These are phyloP conservation scores for Tilletia caries DNA, from an alignment of 1,284 basidiomycete species.

Conservation along the genomic window DNA sequence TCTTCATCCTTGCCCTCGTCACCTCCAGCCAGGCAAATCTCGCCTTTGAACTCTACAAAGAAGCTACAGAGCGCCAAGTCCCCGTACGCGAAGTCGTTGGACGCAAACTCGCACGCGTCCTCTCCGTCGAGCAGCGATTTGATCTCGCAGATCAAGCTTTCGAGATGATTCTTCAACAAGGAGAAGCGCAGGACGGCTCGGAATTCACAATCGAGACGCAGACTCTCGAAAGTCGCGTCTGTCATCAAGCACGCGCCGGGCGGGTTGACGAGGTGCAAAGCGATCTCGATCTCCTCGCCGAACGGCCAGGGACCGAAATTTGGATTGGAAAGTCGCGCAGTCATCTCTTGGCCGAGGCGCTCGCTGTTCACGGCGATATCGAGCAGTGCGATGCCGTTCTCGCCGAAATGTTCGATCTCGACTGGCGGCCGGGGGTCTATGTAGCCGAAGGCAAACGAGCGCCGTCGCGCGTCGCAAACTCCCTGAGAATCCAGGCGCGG, in stretches of 20 bases:
- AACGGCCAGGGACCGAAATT: not conserved
- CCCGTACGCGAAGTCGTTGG: not conserved
- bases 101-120: not conserved
- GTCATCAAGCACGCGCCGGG: slow-evolving; percentile 4
- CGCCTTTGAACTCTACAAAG: not conserved
- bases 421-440: slow-evolving; percentile 12
- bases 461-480: slow-evolving; percentile 15
- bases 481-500: slow-evolving; percentile 17
- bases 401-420: slow-evolving; percentile 20
- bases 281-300: not conserved
- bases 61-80: not conserved
- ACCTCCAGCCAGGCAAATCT: not conserved
- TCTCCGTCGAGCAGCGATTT: not conserved
- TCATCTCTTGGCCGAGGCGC: not conserved
- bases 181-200: not conserved
- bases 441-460: slow-evolving; percentile 15
- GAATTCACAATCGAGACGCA: slow-evolving; percentile 14
- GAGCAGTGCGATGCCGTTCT: slow-evolving; percentile 18
- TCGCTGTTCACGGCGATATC: slow-evolving; percentile 23
- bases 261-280: slow-evolving; percentile 14
- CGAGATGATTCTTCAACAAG: not conserved
- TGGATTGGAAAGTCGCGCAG: not conserved
- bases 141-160: not conserved
- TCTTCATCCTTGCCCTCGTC: slow-evolving; percentile 7
- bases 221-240: slow-evolving; percentile 15